Percentiles rank a stretch among this genome's conserved stretches.
phyloP scores from a whole-genome alignment of 306 rosid species.

The Pterocarpus santalinus region DNA sequence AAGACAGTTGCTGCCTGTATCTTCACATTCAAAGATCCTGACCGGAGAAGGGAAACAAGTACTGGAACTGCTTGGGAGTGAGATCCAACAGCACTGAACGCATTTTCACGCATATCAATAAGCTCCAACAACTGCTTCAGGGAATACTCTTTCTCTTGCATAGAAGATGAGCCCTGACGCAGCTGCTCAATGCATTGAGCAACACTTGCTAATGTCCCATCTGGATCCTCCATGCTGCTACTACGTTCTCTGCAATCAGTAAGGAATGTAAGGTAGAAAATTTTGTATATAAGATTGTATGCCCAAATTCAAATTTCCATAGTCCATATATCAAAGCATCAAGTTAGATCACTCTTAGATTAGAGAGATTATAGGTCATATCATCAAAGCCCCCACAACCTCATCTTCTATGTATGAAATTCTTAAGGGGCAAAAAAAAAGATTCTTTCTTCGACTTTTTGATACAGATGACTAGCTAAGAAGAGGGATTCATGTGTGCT shows the following conservation, averaged over 20 bases:
- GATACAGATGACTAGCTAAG: conserved; percentile 27
- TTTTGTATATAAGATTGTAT: conserved; percentile 21
- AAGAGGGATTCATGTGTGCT: not conserved
- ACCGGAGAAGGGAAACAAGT: conserved; percentile 98
- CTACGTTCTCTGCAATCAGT: conserved; percentile 80
- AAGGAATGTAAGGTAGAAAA: conserved; percentile 39
- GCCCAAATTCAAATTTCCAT: conserved; percentile 36
- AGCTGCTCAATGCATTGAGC: conserved; percentile 99
- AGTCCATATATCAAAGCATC: conserved; percentile 40
- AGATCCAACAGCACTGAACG: conserved; percentile 99
- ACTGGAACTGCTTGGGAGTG: conserved; percentile 99
- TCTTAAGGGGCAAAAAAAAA: not conserved
- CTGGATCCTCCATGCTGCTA: conserved; percentile 96
- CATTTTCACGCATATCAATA: conserved; percentile 91
- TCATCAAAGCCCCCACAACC: conserved; percentile 10
- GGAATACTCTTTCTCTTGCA: conserved; percentile 86
- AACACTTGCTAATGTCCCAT: conserved; percentile 97
- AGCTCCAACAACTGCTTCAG: conserved; percentile 86
- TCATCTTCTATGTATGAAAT: conserved; percentile 22
- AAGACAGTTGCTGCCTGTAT: conserved; percentile 97
- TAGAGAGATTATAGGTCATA: conserved; percentile 16
- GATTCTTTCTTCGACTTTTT: not conserved
- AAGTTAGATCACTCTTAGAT: conserved; percentile 35
- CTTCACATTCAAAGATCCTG: conserved; percentile 92
- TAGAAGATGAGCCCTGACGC: conserved; percentile 81